Percentiles rank a stretch among this genome's conserved stretches.
Conservation (phyloP, 345 rosid species). For the Geranium brycei region DNA sequence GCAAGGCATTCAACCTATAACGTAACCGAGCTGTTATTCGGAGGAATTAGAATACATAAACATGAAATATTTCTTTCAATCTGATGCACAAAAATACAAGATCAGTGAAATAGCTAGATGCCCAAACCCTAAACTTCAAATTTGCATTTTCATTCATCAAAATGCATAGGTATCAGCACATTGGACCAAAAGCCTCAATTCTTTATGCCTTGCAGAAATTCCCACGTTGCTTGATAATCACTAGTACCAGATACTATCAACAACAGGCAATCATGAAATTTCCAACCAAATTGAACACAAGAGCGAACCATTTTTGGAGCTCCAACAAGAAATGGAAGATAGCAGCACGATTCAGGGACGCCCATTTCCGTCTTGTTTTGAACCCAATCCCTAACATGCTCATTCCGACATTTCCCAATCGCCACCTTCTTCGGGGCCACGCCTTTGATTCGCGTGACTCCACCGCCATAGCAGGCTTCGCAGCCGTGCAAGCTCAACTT, state of each 20-base stretch:
- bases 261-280: neutral
- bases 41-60: neutral
- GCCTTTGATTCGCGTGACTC: constrained; percentile 17
- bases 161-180: too few relatives aligned
- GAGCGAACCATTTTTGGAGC: constrained; percentile 52
- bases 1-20: constrained; percentile 54
- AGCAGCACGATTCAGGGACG: constrained; percentile 25
- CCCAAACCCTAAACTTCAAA: too few relatives aligned
- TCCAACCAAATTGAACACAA: too few relatives aligned
- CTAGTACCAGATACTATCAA: neutral
- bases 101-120: neutral
- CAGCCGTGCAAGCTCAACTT: neutral
- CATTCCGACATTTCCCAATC: constrained; percentile 20
- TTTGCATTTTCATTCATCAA: too few relatives aligned
- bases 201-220: too few relatives aligned
- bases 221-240: neutral
- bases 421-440: constrained; percentile 18
- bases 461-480: constrained; percentile 1
- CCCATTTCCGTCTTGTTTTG: constrained; percentile 40
- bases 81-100: too few relatives aligned
- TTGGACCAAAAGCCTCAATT: too few relatives aligned
- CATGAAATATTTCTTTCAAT: neutral
- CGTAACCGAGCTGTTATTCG: neutral
- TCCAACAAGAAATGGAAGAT: constrained; percentile 63
- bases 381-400: constrained; percentile 34